Base-by-base conservation (phyloP, 2,329 filamentous ascomycete species). In the Fusarium ambrosium region DNA sequence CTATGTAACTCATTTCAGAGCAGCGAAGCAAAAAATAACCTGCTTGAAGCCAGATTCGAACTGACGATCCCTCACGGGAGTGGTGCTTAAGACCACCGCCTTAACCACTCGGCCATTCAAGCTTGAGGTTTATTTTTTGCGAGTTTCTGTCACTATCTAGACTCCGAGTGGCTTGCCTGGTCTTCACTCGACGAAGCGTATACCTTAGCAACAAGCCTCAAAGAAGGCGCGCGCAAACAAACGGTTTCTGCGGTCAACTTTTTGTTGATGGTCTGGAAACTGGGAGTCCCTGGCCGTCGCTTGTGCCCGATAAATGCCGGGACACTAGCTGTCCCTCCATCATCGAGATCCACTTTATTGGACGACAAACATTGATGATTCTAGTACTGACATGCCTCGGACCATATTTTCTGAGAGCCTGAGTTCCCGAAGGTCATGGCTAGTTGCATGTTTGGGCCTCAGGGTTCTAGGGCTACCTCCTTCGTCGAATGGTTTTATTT, bases 1-100 rank as follows among this genome's bases (percentile, higher is more conserved):
- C 4, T 0, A 5, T 10, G 16, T 5, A 7, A 4, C 16, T 5
- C 4, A 48, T 24, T 48, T 24, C 18, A n/a, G 3, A n/a, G 2
- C 18, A 0, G 5, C 9, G 45, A n/a, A 4, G 22, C 48, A 53
- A 29, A 53, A 51, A 29, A 2, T 8, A n/a, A 48, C 20, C 4
- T 53, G 48, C 48, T 53, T 53, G 48, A 53, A 53, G 48, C 48
- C 48, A 53, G 48, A 53, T 53, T 53, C 48, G 48, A 53, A 53
- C 48, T 53, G 48, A 53, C 48, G 48, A 53, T 53, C 48, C 48
- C 48, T 53, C 48, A 53, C 48, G 48, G 48, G 48, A 53, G 48
- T 53, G 48, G 48, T 53, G 48, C 48, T 53, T 53, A 53, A 53
- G 48, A 53, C 48, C 48, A 53, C 48, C 48, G 48, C 48, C 48